Evolutionary conservation across 2,329 filamentous ascomycete genomes (phyloP), one percentile per base, ranked within the genome.

Genomic region (Fusarium transvaalense): DNA sequence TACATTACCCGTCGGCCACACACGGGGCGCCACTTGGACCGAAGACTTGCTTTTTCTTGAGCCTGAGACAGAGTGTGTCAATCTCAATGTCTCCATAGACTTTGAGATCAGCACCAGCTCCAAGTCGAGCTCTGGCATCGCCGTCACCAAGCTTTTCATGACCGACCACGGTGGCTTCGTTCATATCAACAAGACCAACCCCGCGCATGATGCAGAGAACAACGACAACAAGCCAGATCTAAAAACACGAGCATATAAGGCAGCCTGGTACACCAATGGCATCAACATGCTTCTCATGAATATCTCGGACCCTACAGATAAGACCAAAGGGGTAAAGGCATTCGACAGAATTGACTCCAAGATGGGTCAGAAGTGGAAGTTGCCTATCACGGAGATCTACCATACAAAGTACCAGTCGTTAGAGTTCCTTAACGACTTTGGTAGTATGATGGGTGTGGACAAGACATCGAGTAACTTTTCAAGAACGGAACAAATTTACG

Each of bases 11-110:
- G 41, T 64, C 1, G 71, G 69, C 1, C 62, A 77, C 3, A 29
- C 61, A 2, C 76, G 75, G 39, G 83, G 82, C 0, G 79, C 76
- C 9, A 74, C 70, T 3, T 85, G 83, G 83, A 73, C 75, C 0
- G 83, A 86, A 57, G 82, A 85, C 55, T 46, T 85, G 7, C 77
- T 85, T 0, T 85, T 83, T 64, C 64, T 85, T 13, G 78, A 83
- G 61, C 83, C 83, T 1, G 78, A 81, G 25, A 80, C 81, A 1
- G 69, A 73, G 7, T 85, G 83, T 59, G 80, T 84, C 8, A 74
- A 81, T 51, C 79, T 76, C 3, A 83, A 83, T 58, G 61, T 81
- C 4, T 82, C 82, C 0, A 52, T 85, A 6, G 80, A 83, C 32
- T 83, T 80, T 55, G 66, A 61, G 12, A 76, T 81, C 12, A 68